Evolutionary conservation across 306 rosid species (phyloP).

Genomic region (Abrus pulchellus): DNA sequence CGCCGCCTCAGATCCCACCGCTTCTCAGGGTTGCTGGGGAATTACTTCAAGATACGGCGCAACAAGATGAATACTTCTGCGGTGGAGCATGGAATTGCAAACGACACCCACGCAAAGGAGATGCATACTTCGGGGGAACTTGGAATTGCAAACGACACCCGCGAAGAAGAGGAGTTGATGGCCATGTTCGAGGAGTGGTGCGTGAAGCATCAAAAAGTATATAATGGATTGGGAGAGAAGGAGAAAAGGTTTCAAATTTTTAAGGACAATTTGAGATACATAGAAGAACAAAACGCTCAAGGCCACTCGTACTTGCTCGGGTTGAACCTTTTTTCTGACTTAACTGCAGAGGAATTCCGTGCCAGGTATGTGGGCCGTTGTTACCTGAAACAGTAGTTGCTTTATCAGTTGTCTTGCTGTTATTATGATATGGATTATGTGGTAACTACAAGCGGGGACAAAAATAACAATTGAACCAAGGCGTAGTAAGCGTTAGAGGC

Average conservation of each 20-base stretch:
- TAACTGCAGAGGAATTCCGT: constrained; percentile 80
- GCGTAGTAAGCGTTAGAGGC: no score
- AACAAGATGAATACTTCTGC: no score
- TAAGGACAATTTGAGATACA: constrained; percentile 74
- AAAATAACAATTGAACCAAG: no score
- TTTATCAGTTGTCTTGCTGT: constrained; percentile 18
- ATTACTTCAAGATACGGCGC: no score
- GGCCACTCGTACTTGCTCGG: constrained; percentile 74
- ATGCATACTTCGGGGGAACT: no score
- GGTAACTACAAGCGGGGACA: constrained; percentile 49
- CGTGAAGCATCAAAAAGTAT: constrained; percentile 63
- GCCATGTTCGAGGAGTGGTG: constrained; percentile 71
- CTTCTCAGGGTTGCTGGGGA: no score
- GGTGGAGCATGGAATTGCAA: no score
- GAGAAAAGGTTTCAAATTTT: constrained; percentile 75
- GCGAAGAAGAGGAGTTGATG: constrained; percentile 61
- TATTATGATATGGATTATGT: constrained; percentile 64
- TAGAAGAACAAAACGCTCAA: constrained; percentile 73
- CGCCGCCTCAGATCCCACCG: no score
- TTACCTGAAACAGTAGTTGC: constrained; percentile 18
- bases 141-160: constrained; percentile 18
- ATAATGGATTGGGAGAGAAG: constrained; percentile 77
- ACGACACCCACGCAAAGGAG: no score
- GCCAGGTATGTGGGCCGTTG: constrained; percentile 59
- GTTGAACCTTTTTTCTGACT: constrained; percentile 79